Evolutionary conservation across 139 green algal species (phyloP).

Genomic region (Asterochloris erici): DNA sequence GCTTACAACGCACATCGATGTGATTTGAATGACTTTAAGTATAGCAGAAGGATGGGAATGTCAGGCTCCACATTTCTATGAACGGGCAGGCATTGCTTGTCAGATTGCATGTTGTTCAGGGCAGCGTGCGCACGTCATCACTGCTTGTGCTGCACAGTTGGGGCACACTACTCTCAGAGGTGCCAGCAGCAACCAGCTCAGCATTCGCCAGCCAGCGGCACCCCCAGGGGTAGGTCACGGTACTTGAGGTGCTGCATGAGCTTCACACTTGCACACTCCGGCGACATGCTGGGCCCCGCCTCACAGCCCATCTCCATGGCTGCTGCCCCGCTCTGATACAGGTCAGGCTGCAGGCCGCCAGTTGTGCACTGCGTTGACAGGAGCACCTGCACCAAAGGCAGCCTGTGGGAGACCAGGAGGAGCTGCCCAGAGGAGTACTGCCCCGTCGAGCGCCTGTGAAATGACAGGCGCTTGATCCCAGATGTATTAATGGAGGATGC

Average conservation of each 20-base stretch:
- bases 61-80: too few relatives aligned
- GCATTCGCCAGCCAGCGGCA: conserved; percentile 77
- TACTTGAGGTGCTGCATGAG: conserved; percentile 88
- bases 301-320: conserved; percentile 71
- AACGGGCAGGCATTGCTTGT: too few relatives aligned
- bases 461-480: not conserved
- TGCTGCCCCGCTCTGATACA: conserved; percentile 62
- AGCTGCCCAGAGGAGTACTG: not conserved
- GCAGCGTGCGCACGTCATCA: too few relatives aligned
- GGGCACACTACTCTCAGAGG: too few relatives aligned
- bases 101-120: too few relatives aligned
- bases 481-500: not conserved
- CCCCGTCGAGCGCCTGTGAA: not conserved
- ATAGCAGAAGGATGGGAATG: too few relatives aligned
- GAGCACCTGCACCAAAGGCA: conserved; percentile 28
- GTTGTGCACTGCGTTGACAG: conserved; percentile 66
- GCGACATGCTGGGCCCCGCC: conserved; percentile 52
- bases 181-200: too few relatives aligned
- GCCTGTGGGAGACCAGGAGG: not conserved
- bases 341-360: conserved; percentile 64
- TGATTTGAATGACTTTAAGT: too few relatives aligned
- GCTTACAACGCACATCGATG: too few relatives aligned
- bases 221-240: conserved; percentile 67
- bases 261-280: conserved; percentile 84
- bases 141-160: too few relatives aligned